These are phyloP conservation scores for Fusarium sp. DNA, from an alignment of 2,329 filamentous ascomycete genomes.

Conservation along the genomic window DNA sequence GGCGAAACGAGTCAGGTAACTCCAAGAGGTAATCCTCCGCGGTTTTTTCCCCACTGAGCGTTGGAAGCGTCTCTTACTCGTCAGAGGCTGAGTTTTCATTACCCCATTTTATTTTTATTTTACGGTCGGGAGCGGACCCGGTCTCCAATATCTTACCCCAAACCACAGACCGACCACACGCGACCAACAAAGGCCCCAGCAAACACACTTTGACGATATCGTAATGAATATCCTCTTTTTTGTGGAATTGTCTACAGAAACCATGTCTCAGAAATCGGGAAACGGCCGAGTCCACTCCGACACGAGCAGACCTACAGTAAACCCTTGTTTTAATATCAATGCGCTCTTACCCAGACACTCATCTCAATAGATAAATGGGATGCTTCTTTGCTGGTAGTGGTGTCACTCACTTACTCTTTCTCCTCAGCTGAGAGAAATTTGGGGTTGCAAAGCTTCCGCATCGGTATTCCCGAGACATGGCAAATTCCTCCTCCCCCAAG, in stretches of 20 bases:
- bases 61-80: neutral
- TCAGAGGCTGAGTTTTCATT: constrained; percentile 25
- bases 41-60: neutral
- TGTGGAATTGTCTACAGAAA: constrained; percentile 6
- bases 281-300: constrained; percentile 13
- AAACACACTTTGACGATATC: neutral
- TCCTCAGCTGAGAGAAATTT: neutral
- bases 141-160: constrained; percentile 3
- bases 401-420: neutral
- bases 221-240: constrained; percentile 13
- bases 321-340: constrained; percentile 14
- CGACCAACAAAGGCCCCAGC: neutral
- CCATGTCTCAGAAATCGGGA: neutral
- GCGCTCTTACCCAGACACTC: neutral
- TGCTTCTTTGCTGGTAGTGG: neutral
- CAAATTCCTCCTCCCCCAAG: neutral
- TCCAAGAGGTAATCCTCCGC: constrained; percentile 10
- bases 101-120: constrained; percentile 29
- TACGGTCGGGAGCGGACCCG: no score
- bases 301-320: no score
- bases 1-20: constrained; percentile 16
- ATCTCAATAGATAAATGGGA: neutral
- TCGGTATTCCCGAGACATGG: constrained; percentile 4
- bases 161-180: no score
- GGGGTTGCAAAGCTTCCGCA: neutral